Base-by-base conservation (phyloP, 495 filamentous ascomycete genomes). In the Thozetella sp. region DNA sequence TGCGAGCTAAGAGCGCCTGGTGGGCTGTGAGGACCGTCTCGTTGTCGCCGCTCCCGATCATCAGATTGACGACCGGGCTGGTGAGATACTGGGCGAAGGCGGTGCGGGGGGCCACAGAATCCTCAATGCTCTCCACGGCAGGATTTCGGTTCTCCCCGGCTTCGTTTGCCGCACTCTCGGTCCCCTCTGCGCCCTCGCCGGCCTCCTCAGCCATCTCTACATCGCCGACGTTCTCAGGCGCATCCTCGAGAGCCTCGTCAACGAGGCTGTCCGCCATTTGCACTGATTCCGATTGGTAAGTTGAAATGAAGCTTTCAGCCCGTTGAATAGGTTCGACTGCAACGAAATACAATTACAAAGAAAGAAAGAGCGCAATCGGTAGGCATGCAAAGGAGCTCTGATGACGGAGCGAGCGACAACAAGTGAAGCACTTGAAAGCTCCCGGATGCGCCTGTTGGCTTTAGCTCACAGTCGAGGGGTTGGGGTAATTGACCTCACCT, bases 1-100 rank as follows among this genome's bases (percentile, higher is more conserved):
- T 93, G 60, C 86, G 82, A 2, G 79, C 67, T 34, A 98, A 82
- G 51, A 97, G 80, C 15, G 74, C 86, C 70, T 96, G 90, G 68
- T 97, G 94, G 4, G 92, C 93, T 10, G 80, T 87, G 23, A 97
- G 81, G 17, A 84, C 72, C 10, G 86, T 86, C 63, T 86, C 77
- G 2, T 76, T 67, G 10, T 84, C 83, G 34, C 85, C 85, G 37
- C 69, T 66, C 25, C 94, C 93, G 24, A 96, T 80, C n/a, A 86
- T 63, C 19, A 97, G 75, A 22, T 88, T 88, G 34, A 98, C 84
- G 22, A 96, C 86, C 0, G 94, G 93, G 27, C 89, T 93, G 54
- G 83, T 87, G 22, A 97, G 81, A 69, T 88, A 89, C 69, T 83
- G 87, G 51, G 75, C 67, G 56, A 78, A 83, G 24, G 68, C 74